Evolutionary conservation across 495 filamentous ascomycete species (phyloP), one percentile per base, ranked within the genome.

Genomic region (Penicillium waksmanii): DNA sequence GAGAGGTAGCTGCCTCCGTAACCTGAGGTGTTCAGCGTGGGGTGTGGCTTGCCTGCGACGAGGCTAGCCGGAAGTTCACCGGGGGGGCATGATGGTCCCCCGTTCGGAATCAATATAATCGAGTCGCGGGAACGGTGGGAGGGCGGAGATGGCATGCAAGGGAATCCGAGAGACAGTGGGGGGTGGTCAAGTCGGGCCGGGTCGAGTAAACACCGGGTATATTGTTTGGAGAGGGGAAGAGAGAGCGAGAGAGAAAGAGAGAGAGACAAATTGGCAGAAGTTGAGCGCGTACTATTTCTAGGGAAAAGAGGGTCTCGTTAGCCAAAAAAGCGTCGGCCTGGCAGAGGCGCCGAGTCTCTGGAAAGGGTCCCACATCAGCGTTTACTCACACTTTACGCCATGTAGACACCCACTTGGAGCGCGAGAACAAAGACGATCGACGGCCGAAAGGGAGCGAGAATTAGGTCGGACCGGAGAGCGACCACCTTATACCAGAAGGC

Each of bases 1-100:
- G 19, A 27, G 21, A 71, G 67, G 48, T 72, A 77, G 58, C 66
- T 71, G 55, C 61, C 59, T 52, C 67, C 68, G 48, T 77, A 76
- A 54, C 77, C 76, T 27, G 72, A 71, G 15, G 75, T 78, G 63
- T 76, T 78, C 57, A 79, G 55, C 31, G 70, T 74, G 15, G 76
- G 76, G 58, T 68, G 73, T 53, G 72, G 73, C 58, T 80, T 75
- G 67, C 78, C 78, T 63, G 78, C 75, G 68, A 79, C 73, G 67
- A 80, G 72, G 69, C 77, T 80, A 63, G 77, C 75, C 65, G 77
- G 77, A 23, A 77, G 73, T 63, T 76, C 76, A 70, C 73, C 74
- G 63, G 76, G 73, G 25, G 75, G 76, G 72, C 76, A 79, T 79
- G 58, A 67, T 69, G 68, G 60, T 64, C 71, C 73, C 66, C 68